Evolutionary conservation across 2,329 filamentous ascomycete species (phyloP).

Genomic region (Aspergillus novoparasiticus): DNA sequence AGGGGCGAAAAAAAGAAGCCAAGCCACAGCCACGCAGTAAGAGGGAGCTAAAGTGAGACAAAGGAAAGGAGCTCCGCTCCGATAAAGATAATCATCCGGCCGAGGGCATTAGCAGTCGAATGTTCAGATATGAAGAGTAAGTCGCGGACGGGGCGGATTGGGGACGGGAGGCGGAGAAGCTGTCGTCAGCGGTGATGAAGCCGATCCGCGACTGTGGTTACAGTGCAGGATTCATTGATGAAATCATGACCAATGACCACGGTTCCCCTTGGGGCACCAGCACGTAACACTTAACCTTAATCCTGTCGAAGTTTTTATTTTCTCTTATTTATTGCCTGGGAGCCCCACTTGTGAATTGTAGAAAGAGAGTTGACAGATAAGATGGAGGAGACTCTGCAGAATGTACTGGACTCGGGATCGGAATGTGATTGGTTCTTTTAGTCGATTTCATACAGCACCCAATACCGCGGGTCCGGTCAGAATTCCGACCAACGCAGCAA

Average conservation of each 20-base stretch:
- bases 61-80: slow-evolving; percentile 1
- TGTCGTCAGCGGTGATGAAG: slow-evolving; percentile 5
- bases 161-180: neutral
- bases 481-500: neutral
- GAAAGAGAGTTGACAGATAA: neutral
- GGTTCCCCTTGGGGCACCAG: too few relatives aligned
- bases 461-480: neutral
- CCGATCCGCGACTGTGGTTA: slow-evolving; percentile 1
- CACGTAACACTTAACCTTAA: neutral
- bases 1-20: neutral
- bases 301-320: neutral
- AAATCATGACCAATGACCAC: neutral
- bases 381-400: neutral
- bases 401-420: neutral
- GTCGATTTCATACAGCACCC: too few relatives aligned
- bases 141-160: neutral
- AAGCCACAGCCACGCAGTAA: neutral
- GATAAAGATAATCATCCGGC: neutral
- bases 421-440: too few relatives aligned
- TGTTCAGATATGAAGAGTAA: too few relatives aligned
- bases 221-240: neutral
- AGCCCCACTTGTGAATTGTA: neutral
- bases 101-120: neutral
- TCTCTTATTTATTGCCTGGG: neutral
- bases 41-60: neutral